Conservation (phyloP, 352 stramenopile genomes). For the Phytophthora sp. region DNA sequence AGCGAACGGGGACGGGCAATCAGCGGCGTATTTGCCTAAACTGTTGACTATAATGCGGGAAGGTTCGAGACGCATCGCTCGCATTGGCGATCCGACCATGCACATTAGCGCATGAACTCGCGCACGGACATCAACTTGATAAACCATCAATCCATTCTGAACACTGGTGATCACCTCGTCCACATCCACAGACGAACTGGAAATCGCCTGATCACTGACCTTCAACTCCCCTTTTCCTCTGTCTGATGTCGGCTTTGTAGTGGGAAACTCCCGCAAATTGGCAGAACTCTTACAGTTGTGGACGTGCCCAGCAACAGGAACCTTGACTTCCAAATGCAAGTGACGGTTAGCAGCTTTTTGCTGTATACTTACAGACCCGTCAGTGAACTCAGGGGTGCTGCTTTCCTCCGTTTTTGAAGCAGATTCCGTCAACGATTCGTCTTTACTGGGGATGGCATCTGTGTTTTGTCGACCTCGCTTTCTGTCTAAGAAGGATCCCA, state of each 20-base stretch:
- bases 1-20: slow-evolving; percentile 13
- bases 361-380: neutral
- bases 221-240: slow-evolving; percentile 1
- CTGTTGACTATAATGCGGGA: slow-evolving; percentile 42
- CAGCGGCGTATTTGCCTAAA: slow-evolving; percentile 43
- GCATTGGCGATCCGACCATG: slow-evolving; percentile 38
- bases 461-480: neutral
- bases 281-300: no score
- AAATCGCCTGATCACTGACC: neutral
- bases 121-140: slow-evolving; percentile 31
- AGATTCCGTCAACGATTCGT: neutral
- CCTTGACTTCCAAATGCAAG: slow-evolving; percentile 3
- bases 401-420: slow-evolving; percentile 25
- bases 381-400: slow-evolving; percentile 5
- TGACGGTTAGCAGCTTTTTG: neutral
- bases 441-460: slow-evolving; percentile 2
- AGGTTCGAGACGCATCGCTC: slow-evolving; percentile 51
- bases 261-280: neutral
- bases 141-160: neutral
- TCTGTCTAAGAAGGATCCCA: slow-evolving; percentile 53
- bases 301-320: neutral
- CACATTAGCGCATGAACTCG: slow-evolving; percentile 35
- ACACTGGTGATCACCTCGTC: neutral
- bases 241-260: neutral
- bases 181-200: neutral